A percentile compares a stretch with the other conserved stretches of the same genome.
Conservation (phyloP, 1,139 yeast species). For the Pichia sp. region DNA sequence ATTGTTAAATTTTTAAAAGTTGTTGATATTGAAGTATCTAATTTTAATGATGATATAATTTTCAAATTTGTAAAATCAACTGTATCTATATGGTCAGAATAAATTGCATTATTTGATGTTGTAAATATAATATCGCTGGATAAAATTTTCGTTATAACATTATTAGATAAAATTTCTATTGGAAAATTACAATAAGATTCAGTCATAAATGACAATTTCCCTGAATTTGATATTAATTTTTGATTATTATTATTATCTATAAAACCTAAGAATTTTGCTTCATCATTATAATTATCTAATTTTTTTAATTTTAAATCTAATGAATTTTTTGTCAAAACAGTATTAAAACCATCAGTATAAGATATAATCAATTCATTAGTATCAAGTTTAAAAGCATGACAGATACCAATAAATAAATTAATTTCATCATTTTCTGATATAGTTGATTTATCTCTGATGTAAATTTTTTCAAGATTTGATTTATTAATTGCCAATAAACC, state of each 20-base stretch:
- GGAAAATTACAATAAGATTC: no score
- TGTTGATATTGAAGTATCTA: no score
- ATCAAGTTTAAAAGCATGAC: background rate
- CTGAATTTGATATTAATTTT: no score
- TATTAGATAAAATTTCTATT: no score
- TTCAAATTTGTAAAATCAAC: no score
- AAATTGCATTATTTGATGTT: no score
- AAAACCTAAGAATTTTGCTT: background rate
- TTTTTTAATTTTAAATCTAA: background rate
- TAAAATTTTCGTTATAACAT: no score
- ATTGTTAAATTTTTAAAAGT: no score
- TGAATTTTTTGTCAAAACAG: background rate
- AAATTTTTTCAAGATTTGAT: background rate
- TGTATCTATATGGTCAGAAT: no score
- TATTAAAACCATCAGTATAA: constrained; percentile 4
- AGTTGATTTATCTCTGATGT: background rate
- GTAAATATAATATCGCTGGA: no score
- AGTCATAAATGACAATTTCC: no score
- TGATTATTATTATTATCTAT: background rate
- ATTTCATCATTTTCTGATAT: background rate
- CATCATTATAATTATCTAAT: background rate
- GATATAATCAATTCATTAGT: background rate
- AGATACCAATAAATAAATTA: constrained; percentile 2
- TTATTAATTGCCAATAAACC: constrained; percentile 3
- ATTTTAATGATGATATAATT: no score